Evolutionary conservation across 768 basidiomycete genomes (phyloP), one percentile per base, ranked within the genome.

Genomic region (Trametes coccinea): DNA sequence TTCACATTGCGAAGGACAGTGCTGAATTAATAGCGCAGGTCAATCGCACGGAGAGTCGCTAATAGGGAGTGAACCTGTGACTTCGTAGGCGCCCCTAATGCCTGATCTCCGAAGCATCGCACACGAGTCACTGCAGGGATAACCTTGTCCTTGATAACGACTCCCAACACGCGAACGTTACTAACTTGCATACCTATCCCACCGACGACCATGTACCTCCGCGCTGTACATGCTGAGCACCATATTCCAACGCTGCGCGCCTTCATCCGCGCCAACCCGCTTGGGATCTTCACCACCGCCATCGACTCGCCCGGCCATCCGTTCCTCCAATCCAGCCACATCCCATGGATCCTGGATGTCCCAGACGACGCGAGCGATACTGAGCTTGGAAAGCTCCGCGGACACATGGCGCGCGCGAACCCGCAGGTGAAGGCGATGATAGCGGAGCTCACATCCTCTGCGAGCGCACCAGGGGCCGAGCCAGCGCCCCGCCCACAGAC

Each of bases 241-340:
- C 67, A 74, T 66, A 45, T 72, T n/a, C 64, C 71, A 2, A 69
- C 68, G 2, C 70, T 78, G 0, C 72, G 70, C 39, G 55, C 39
- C 1, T 75, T 78, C 62, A 72, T 78, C 52, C 71, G 71, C 16
- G 49, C 65, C 8, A 70, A 75, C 59, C 77, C 75, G 3, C 70
- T 78, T 0, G 77, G 77, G 0, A 64, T 76, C 16, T 61, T 79
- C 59, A 77, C 76, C 37, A 78, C 76, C 8, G 71, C 74, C 4
- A 70, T 77, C 53, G 59, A 67, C 0, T 67, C 71, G 41, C 50
- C 73, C 14, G 43, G 27, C 13, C 27, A 59, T 47, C 37, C 74
- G 11, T 59, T 70, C 44, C 50, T 78, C 17, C 75, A 78, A 59
- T 68, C 72, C 33, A 69, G 69, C 6, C 77, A 79, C 62, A 74